phyloP scores from a whole-genome alignment of 2,329 filamentous ascomycete genomes.

The Corinectria fuckeliana region DNA sequence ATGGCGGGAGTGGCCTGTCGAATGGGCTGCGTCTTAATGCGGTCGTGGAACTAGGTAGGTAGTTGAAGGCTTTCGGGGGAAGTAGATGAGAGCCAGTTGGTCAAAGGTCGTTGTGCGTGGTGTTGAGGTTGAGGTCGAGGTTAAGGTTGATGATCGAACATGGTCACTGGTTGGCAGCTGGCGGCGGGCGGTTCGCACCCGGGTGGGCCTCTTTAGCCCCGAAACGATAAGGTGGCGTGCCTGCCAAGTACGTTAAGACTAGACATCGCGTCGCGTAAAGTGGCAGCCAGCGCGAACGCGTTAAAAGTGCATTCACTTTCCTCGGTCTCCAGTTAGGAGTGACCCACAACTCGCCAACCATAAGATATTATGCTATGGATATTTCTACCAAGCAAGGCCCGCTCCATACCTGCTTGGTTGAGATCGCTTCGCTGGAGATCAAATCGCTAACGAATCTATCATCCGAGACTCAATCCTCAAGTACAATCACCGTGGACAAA shows the following conservation, averaged over 20 bases:
- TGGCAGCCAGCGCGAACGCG: constrained; percentile 1
- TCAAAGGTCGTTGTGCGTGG: neutral
- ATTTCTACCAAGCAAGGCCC: too few relatives aligned
- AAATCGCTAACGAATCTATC: neutral
- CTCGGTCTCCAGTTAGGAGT: neutral
- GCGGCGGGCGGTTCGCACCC: neutral
- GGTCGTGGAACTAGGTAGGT: neutral
- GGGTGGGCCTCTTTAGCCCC: constrained; percentile 24
- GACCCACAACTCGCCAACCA: too few relatives aligned
- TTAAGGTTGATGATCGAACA: neutral
- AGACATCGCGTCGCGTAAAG: constrained; percentile 37
- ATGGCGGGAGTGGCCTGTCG: constrained; percentile 31
- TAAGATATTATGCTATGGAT: neutral
- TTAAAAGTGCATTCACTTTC: neutral
- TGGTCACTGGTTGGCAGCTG: neutral
- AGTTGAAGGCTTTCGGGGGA: neutral
- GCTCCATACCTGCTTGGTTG: too few relatives aligned
- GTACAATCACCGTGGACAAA: neutral
- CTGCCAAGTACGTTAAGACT: constrained; percentile 8
- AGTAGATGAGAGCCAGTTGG: neutral
- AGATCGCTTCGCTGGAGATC: neutral
- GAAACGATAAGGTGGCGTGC: constrained; percentile 29
- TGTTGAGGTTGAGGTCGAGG: neutral
- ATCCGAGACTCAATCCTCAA: neutral
- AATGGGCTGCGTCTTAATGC: neutral